These are phyloP conservation scores for Gentiana dahurica DNA, from an alignment of 257 asterid genomes.

Conservation along the genomic window DNA sequence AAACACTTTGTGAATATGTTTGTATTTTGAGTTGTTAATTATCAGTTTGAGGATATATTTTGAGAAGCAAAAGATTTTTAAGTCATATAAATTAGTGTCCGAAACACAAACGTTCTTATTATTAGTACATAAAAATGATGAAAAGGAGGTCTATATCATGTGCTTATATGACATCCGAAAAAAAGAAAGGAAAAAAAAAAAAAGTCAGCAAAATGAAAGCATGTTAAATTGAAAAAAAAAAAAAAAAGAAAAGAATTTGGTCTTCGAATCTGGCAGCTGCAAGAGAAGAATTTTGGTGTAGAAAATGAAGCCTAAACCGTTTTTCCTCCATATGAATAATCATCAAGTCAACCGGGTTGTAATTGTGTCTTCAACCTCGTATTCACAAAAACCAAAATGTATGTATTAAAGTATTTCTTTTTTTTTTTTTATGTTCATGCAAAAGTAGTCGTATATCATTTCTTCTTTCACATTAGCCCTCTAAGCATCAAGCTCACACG, in stretches of 20 bases:
- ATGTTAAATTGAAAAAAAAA: neutral
- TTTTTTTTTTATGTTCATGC: constrained; percentile 4
- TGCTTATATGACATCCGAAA: neutral
- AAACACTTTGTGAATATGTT: too few species aligned
- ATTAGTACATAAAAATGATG: too few species aligned
- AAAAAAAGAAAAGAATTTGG: neutral
- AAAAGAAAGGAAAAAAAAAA: neutral
- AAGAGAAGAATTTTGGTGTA: constrained; percentile 1
- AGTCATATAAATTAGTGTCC: too few species aligned
- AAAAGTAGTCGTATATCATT: neutral
- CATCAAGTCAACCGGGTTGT: neutral
- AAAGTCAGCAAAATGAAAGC: neutral
- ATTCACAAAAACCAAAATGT: constrained; percentile 3
- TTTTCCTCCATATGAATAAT: neutral
- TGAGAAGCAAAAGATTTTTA: too few species aligned
- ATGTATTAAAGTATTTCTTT: neutral
- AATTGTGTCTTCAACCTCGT: constrained; percentile 4
- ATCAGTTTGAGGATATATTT: too few species aligned
- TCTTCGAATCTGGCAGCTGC: neutral
- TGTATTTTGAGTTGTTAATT: too few species aligned
- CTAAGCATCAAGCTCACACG: constrained; percentile 48
- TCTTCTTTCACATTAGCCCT: neutral
- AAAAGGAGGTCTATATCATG: too few species aligned
- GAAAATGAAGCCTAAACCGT: constrained; percentile 6
- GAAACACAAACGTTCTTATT: too few species aligned